phyloP scores from a whole-genome alignment of 1,284 basidiomycete genomes.

The Microbotryomycetes sp. region DNA sequence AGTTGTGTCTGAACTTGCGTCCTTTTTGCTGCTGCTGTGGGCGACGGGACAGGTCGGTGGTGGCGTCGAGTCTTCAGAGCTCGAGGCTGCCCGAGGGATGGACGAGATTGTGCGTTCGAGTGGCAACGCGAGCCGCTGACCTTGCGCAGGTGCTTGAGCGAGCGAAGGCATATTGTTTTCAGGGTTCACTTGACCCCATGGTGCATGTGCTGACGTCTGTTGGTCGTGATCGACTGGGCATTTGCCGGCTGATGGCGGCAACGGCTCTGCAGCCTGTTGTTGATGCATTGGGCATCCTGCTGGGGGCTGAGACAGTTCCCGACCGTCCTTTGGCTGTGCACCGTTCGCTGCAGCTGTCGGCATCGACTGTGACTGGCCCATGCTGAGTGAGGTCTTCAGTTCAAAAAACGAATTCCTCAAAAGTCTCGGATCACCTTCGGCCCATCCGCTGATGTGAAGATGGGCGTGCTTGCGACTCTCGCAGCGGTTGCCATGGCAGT shows the following conservation, averaged over 20 bases:
- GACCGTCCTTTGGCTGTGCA: not conserved
- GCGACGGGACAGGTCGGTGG: slow-evolving; percentile 39
- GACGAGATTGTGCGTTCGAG: slow-evolving; percentile 70
- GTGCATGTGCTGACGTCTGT: slow-evolving; percentile 9
- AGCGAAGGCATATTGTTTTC: slow-evolving; percentile 85
- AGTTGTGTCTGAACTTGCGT: slow-evolving; percentile 40
- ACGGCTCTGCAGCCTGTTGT: not conserved
- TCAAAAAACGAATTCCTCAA: too few species aligned
- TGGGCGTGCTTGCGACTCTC: slow-evolving; percentile 7
- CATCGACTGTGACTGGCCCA: slow-evolving; percentile 23
- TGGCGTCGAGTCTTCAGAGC: slow-evolving; percentile 35
- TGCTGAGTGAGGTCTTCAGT: slow-evolving; percentile 4
- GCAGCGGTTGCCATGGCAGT: slow-evolving; percentile 24
- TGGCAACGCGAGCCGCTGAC: slow-evolving; percentile 60
- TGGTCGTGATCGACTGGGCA: slow-evolving; percentile 21
- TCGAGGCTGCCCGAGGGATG: slow-evolving; percentile 60
- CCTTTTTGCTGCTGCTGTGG: slow-evolving; percentile 24
- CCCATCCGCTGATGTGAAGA: too few species aligned
- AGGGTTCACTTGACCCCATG: slow-evolving; percentile 54
- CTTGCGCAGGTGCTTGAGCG: slow-evolving; percentile 58
- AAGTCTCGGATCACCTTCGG: too few species aligned
- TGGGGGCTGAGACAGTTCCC: slow-evolving; percentile 1
- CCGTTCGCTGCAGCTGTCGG: slow-evolving; percentile 1
- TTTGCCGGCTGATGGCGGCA: slow-evolving; percentile 5
- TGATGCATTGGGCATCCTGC: slow-evolving; percentile 33